Base-by-base conservation (phyloP, 2,329 filamentous ascomycete species). In the Aspergillus sclerotialis region DNA sequence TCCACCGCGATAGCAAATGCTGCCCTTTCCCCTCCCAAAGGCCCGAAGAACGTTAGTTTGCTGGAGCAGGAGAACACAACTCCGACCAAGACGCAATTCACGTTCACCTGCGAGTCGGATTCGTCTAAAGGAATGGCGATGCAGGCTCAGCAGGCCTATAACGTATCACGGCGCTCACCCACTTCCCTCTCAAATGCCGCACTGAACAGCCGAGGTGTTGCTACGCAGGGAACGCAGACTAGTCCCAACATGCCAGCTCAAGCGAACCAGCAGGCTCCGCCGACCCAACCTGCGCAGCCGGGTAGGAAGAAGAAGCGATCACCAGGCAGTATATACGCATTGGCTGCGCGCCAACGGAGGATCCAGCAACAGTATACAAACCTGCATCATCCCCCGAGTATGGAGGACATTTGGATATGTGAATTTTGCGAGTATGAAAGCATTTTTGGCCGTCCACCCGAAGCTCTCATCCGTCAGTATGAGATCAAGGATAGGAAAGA, bases 371-470 rank as follows among this genome's bases (percentile, higher is more conserved):
- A 84, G 49, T 82, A 84, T 44, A 74, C 77, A 37, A 93, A 92
- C 58, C 78, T 77, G 42, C 79, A 84, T 49, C 80, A 84, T 50
- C 82, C 84, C 2, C 83, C 84, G 0, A 67, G 64, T 12, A 58
- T 67, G 2, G 82, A 86, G 45, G 85, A 94, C 41, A 75, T 88
- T 32, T 96, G 89, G 85, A 88, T 96, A 30, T 98, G 92, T 64
- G 86, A 95, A 53, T 96, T 96, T 58, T 98, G 92, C 68, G 92
- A 98, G 61, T 98, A 95, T 56, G 90, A 96, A 63, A 78, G 79
- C 33, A 95, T 98, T 32, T 96, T 94, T 57, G 90, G 90, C n/a
- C 74, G 74, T 33, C 84, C 84, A 2, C 92, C 92, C 0, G 75
- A 78, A 49, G 87, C 87, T 32, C 67, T 98, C 35, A 93, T 96